Conservation (phyloP, 1,284 basidiomycete genomes). For the Leucocoprinus gongylophorus region DNA sequence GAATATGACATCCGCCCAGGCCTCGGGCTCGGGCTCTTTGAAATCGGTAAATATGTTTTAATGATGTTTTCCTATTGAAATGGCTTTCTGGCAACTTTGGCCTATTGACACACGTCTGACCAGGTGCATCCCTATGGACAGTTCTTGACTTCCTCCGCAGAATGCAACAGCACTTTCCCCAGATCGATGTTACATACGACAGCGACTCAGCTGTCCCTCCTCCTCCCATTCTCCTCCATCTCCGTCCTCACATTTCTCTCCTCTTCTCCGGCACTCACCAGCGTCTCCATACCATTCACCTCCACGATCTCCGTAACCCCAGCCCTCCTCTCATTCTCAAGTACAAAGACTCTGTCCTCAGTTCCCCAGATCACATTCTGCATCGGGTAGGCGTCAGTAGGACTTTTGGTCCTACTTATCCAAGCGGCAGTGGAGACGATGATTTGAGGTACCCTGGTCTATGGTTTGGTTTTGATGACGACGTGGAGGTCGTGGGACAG, state of each 20-base stretch:
- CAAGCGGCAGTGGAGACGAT: constrained; percentile 48
- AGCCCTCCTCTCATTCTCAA: constrained; percentile 59
- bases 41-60: constrained; percentile 60
- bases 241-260: constrained; percentile 72
- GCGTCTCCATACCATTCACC: constrained; percentile 66
- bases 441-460: constrained; percentile 77
- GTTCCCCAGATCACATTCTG: constrained; percentile 45
- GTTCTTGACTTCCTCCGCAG: constrained; percentile 64
- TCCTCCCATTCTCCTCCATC: constrained; percentile 70
- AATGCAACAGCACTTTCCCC: constrained; percentile 51
- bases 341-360: constrained; percentile 63
- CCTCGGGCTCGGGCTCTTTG: constrained; percentile 70
- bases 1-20: constrained; percentile 76
- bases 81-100: too few relatives aligned
- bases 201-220: constrained; percentile 65
- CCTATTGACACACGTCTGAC: background rate
- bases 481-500: constrained; percentile 36
- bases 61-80: too few relatives aligned
- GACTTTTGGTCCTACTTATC: constrained; percentile 81
- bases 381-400: constrained; percentile 62
- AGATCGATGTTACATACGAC: constrained; percentile 81
- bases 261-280: constrained; percentile 74
- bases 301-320: constrained; percentile 56
- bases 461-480: constrained; percentile 74
- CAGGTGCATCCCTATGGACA: constrained; percentile 78